Evolutionary conservation across 257 asterid genomes (phyloP), one percentile per base, ranked within the genome.

Genomic region (Vinca minor): DNA sequence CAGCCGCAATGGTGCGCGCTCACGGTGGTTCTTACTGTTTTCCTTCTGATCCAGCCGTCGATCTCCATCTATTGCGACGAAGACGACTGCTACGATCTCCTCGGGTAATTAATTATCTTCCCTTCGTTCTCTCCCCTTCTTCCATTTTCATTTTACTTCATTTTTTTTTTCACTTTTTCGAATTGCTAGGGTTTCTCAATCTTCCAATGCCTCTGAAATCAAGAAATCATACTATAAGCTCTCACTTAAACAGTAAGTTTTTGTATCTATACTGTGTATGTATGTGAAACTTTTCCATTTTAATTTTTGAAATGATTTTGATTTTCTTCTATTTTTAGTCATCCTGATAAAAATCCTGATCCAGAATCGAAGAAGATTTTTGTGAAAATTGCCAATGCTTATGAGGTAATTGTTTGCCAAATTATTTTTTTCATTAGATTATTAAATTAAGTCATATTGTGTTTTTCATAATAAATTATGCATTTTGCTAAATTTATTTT

Each of bases 301-400:
- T 48, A 36, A 20, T n/a, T 13, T 46, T 57, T 34, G n/a, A 38
- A n/a, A 42, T 73, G 58, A 69, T 42, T 55, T 31, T 4, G 14
- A n/a, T n/a, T 20, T 18, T 47, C 35, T 9, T 36, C 12, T 34
- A 23, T 13, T 12, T 73, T 70, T 42, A 87, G 97, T 75, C 98
- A 91, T 77, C 96, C 96, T 69, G 98, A 91, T 78, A 91, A 91
- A 69, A 91, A 88, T 66, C 95, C 93, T 29, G 96, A 85, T 82
- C 95, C 96, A 0, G 99, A 86, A 68, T 86, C 94, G 58, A 93
- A 44, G 85, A 89, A 85, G 76, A 9, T 60, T 34, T 89, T 87
- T 68, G 96, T 93, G 52, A 93, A 85, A 80, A 78, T 87, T 65
- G 96, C 96, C 10, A 92, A 82, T 84, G 96, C 98, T 49, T 92